These are phyloP conservation scores for Pseudogymnoascus destructans DNA, from an alignment of 2,329 filamentous ascomycete species.

Conservation along the genomic window DNA sequence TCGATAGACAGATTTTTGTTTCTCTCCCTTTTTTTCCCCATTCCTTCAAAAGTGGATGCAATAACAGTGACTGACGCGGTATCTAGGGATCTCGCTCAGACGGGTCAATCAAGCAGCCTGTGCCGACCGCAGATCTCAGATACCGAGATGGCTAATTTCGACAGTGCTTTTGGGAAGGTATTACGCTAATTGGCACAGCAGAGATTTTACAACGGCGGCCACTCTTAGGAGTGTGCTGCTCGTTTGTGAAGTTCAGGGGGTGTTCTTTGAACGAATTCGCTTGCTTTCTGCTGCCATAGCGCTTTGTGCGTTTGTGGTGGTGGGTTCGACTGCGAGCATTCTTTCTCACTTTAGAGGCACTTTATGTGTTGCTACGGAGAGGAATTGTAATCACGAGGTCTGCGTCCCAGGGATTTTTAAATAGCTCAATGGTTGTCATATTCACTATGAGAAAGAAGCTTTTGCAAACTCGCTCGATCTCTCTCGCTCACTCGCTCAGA, in stretches of 20 bases:
- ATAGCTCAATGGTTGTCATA: background rate
- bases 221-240: background rate
- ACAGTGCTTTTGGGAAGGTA: background rate
- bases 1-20: conserved; percentile 8
- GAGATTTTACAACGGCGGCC: background rate
- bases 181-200: background rate
- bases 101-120: conserved; percentile 4
- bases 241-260: background rate
- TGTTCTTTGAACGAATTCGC: conserved; percentile 7
- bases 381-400: background rate
- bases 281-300: conserved; percentile 6
- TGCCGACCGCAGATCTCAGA: conserved; percentile 6
- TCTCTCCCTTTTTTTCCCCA: background rate
- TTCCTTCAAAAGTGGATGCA: conserved; percentile 1
- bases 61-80: conserved; percentile 3
- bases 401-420: background rate
- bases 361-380: conserved; percentile 5
- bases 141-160: conserved; percentile 8
- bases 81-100: conserved; percentile 3
- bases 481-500: background rate
- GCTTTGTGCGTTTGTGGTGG: conserved; percentile 4
- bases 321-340: conserved; percentile 2
- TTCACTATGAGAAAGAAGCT: conserved; percentile 1
- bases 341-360: conserved; percentile 9
- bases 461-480: background rate